Evolutionary conservation across 495 filamentous ascomycete species (phyloP).

Genomic region (Aspergillus steynii): DNA sequence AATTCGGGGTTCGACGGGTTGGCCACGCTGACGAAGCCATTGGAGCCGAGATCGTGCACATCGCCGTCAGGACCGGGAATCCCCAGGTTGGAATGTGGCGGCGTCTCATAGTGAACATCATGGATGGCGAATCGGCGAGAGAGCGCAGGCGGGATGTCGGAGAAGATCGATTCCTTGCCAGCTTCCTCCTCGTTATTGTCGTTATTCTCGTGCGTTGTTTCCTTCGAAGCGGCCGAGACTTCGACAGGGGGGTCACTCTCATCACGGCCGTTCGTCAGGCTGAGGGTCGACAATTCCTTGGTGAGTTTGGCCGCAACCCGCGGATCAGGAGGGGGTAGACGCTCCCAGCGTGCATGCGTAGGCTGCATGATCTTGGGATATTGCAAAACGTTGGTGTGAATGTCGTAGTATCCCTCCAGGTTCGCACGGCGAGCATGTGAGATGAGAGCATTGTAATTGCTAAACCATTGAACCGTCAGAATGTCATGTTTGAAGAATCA

Average conservation of each 20-base stretch:
- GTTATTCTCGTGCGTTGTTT: constrained; percentile 12
- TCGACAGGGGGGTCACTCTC: constrained; percentile 16
- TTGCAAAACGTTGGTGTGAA: constrained; percentile 88
- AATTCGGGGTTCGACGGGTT: constrained; percentile 43
- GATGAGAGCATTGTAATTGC: constrained; percentile 78
- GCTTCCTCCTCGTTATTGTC: constrained; percentile 12
- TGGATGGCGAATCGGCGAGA: constrained; percentile 73
- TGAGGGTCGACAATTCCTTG: constrained; percentile 39
- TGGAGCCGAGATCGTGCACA: constrained; percentile 58
- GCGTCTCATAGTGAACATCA: constrained; percentile 67
- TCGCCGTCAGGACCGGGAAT: constrained; percentile 66
- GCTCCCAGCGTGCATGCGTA: constrained; percentile 79
- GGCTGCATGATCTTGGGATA: constrained; percentile 89
- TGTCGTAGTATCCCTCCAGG: constrained; percentile 79
- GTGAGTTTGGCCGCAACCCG: constrained; percentile 30
- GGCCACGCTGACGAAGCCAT: constrained; percentile 59
- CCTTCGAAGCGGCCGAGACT: constrained; percentile 10
- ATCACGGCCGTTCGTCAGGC: constrained; percentile 34
- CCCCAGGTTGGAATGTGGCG: constrained; percentile 57
- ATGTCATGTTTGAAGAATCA: constrained; percentile 5
- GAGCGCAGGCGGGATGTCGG: constrained; percentile 62
- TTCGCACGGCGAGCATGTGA: constrained; percentile 63
- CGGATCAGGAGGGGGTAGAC: constrained; percentile 45
- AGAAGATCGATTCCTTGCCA: constrained; percentile 48
- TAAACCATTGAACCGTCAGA: constrained; percentile 39